These are phyloP conservation scores for Penicillium olsonii DNA, from an alignment of 2,329 filamentous ascomycete species.

Conservation along the genomic window DNA sequence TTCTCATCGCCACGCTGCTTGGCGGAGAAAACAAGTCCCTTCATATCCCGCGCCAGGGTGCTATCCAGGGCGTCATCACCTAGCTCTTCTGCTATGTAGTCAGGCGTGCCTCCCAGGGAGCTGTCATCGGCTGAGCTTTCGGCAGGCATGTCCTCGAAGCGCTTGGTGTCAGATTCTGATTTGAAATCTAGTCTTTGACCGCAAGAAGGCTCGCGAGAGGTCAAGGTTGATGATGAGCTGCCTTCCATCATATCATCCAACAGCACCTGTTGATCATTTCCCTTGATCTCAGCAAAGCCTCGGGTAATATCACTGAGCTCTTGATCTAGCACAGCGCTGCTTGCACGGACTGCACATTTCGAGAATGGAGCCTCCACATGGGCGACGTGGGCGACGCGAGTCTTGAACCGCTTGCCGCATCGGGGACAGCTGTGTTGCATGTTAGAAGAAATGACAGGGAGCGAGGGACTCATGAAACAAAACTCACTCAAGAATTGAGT, in stretches of 20 bases:
- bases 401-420: slow-evolving; percentile 42
- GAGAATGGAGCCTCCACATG: slow-evolving; percentile 42
- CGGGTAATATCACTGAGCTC: slow-evolving; percentile 42
- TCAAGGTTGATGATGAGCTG: slow-evolving; percentile 7
- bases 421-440: slow-evolving; percentile 35
- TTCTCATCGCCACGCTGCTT: background rate
- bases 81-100: background rate
- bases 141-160: background rate
- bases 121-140: background rate
- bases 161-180: background rate
- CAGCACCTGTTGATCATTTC: slow-evolving; percentile 11
- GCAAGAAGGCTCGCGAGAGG: background rate
- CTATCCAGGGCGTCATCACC: background rate
- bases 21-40: background rate
- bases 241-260: slow-evolving; percentile 16
- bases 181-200: background rate
- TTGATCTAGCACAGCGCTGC: slow-evolving; percentile 30
- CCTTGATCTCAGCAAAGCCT: slow-evolving; percentile 27
- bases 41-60: background rate
- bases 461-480: no score
- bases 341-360: slow-evolving; percentile 37
- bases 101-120: background rate
- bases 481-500: slow-evolving; percentile 13
- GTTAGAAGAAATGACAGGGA: slow-evolving; percentile 1
- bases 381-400: slow-evolving; percentile 39